Conservation (phyloP, 371 early-diverging fungal species). For the Lichtheimia ornata region DNA sequence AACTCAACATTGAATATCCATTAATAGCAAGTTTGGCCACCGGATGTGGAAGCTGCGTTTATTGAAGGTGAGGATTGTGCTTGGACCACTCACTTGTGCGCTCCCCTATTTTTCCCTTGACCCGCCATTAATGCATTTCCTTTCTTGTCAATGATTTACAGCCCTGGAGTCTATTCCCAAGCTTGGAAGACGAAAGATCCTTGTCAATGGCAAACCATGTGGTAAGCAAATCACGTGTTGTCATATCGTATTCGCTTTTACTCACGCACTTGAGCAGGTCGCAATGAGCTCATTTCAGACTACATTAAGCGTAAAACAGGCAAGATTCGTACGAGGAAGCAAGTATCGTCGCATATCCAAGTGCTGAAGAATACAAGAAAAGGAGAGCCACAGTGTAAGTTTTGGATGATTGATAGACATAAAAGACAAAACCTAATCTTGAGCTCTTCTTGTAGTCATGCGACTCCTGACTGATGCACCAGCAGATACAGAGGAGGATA, state of each 20-base stretch:
- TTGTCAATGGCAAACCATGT: slow-evolving; percentile 66
- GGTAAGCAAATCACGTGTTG: slow-evolving; percentile 35
- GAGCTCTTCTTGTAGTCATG: slow-evolving; percentile 43
- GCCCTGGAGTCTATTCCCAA: slow-evolving; percentile 62
- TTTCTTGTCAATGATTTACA: slow-evolving; percentile 10
- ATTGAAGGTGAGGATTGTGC: slow-evolving; percentile 57
- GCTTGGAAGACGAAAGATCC: slow-evolving; percentile 59
- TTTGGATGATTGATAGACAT: not conserved
- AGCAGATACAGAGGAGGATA: slow-evolving; percentile 32
- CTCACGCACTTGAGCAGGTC: slow-evolving; percentile 29
- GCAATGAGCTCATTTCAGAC: slow-evolving; percentile 79
- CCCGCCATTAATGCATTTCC: not conserved
- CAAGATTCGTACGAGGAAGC: slow-evolving; percentile 70
- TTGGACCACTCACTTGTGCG: not conserved
- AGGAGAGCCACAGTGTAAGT: slow-evolving; percentile 60
- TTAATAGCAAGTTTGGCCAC: slow-evolving; percentile 69
- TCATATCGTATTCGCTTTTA: not conserved
- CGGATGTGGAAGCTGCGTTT: slow-evolving; percentile 69
- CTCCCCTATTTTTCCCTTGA: not conserved
- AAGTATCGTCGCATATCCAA: slow-evolving; percentile 80
- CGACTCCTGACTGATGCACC: slow-evolving; percentile 53
- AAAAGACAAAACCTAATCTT: not conserved
- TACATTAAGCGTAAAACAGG: slow-evolving; percentile 69
- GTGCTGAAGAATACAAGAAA: slow-evolving; percentile 75
- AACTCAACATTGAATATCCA: not conserved